phyloP scores from a whole-genome alignment of 768 basidiomycete genomes.

The Rhizopogon vinicolor region DNA sequence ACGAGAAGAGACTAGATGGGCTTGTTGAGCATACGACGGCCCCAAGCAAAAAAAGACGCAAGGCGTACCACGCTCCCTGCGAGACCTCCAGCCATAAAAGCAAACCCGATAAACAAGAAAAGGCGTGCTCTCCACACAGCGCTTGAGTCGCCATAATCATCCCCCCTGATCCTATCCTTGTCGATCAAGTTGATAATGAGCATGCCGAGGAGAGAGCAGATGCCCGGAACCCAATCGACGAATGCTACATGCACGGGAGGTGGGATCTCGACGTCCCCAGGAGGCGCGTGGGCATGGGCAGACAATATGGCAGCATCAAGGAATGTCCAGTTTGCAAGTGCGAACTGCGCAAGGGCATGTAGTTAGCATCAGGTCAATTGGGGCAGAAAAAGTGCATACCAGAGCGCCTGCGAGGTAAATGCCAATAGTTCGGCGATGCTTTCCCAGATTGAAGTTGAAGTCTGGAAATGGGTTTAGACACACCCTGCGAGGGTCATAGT shows the following conservation, averaged over 20 bases:
- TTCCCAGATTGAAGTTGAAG: conserved; percentile 65
- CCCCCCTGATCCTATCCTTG: conserved; percentile 81
- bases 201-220: conserved; percentile 90
- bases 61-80: conserved; percentile 91
- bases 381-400: conserved; percentile 44
- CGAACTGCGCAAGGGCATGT: conserved; percentile 57
- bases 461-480: conserved; percentile 86
- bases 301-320: conserved; percentile 91
- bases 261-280: conserved; percentile 62
- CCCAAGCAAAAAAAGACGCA: neutral
- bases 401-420: conserved; percentile 91
- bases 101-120: conserved; percentile 92
- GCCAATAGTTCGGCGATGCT: conserved; percentile 76
- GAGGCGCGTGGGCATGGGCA: conserved; percentile 75
- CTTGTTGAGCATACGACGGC: neutral
- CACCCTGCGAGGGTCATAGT: conserved; percentile 85
- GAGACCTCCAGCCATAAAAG: conserved; percentile 94
- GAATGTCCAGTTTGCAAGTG: conserved; percentile 92
- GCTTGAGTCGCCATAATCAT: conserved; percentile 77
- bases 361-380: neutral
- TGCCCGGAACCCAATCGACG: conserved; percentile 96
- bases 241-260: conserved; percentile 82
- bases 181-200: conserved; percentile 91
- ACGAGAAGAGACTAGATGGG: conserved; percentile 70
- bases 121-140: conserved; percentile 91